phyloP scores from a whole-genome alignment of 2,329 filamentous ascomycete genomes.

The Scedosporium apiospermum region DNA sequence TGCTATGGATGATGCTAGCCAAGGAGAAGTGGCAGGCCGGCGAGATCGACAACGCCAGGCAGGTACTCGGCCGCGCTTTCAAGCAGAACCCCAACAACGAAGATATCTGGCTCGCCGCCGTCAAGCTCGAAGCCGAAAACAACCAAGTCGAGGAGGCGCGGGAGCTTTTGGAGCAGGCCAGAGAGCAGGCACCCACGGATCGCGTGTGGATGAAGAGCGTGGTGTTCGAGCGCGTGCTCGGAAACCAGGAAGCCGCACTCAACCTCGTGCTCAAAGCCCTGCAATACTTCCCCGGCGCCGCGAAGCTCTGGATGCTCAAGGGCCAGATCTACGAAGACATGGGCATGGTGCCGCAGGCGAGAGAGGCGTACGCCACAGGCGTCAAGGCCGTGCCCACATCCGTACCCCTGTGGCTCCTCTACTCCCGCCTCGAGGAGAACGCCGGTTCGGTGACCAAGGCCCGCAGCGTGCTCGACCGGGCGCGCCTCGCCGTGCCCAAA shows the following conservation, averaged over 20 bases:
- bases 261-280: slow-evolving; percentile 82
- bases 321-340: slow-evolving; percentile 91
- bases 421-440: slow-evolving; percentile 78
- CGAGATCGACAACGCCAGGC: slow-evolving; percentile 76
- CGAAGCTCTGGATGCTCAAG: slow-evolving; percentile 98
- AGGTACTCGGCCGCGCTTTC: slow-evolving; percentile 82
- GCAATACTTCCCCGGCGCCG: slow-evolving; percentile 71
- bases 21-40: slow-evolving; percentile 90
- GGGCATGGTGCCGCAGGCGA: slow-evolving; percentile 69
- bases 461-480: slow-evolving; percentile 85
- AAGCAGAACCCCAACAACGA: slow-evolving; percentile 94
- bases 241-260: slow-evolving; percentile 69
- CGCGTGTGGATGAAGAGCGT: slow-evolving; percentile 96
- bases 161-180: slow-evolving; percentile 70
- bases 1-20: slow-evolving; percentile 91
- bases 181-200: slow-evolving; percentile 84
- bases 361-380: slow-evolving; percentile 81
- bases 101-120: slow-evolving; percentile 93
- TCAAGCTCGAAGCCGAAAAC: slow-evolving; percentile 91
- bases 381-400: slow-evolving; percentile 80
- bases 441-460: slow-evolving; percentile 81
- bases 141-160: slow-evolving; percentile 73
- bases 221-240: slow-evolving; percentile 80
- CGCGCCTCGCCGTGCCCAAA: slow-evolving; percentile 78
- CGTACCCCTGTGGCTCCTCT: slow-evolving; percentile 82